Evolutionary conservation across 1,284 basidiomycete genomes (phyloP), one percentile per base, ranked within the genome.

Genomic region (Rhodotorula sp.): DNA sequence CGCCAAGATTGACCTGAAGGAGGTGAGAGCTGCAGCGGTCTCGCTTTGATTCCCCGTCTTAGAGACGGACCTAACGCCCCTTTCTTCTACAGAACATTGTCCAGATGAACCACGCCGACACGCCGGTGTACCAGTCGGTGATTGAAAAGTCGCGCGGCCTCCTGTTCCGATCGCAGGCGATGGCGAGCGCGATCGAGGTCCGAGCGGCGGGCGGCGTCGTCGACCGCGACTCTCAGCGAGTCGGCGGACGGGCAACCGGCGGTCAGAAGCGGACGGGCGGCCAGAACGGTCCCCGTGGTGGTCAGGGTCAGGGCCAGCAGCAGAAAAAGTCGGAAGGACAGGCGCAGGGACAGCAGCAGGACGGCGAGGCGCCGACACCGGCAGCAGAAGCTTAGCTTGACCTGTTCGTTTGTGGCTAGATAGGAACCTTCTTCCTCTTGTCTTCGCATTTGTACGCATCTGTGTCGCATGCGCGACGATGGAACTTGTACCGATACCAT

Each of bases 71-170:
- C 29, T 29, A 3, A 29, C 29, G 3, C 47, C 0, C 51, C 6
- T n/a, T 21, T 10, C 21, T 3, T n/a, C 23, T 29, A 21, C 81
- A 93, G 91, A 96, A 97, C 81, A 91, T 96, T 80, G 96, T 98
- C 78, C 90, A 95, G 83, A 97, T 98, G 82, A 90, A 93, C 82
- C 89, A 93, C 51, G 91, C 93, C 20, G 88, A 91, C 70, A 86
- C 91, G 60, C 92, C 94, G 15, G 89, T 97, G 43, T 97, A 97
- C 82, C 96, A 97, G 80, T 88, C 90, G 15, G 90, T 98, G 78
- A 97, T 98, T 79, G 96, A 98, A 82, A 96, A 94, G 82, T 97
- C 95, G 3, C 89, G 93, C 64, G 93, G 93, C 43, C 86, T 98
- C 68, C 89, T 92, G 5, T 89, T 96, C 84, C 89, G 93, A 72